These are phyloP conservation scores for Neckera pumila DNA, from an alignment of 225 moss, liverwort and hornwort species.

Conservation along the genomic window DNA sequence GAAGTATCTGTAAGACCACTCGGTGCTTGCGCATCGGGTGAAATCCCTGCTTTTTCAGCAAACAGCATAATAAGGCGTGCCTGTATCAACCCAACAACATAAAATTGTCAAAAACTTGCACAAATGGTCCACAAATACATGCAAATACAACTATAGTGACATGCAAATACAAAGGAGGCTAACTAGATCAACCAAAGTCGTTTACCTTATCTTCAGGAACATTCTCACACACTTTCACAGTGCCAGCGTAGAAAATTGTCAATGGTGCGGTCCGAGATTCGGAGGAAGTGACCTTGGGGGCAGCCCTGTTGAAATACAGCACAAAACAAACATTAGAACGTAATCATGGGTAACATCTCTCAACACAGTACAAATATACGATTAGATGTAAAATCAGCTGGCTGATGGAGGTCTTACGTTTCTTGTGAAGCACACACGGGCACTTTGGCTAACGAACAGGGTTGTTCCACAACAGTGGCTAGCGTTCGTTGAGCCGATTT, in stretches of 20 bases:
- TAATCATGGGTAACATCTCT: background rate
- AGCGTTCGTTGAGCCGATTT: background rate
- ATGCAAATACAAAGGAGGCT: background rate
- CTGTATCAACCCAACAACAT: conserved; percentile 4
- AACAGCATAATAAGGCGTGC: conserved; percentile 42
- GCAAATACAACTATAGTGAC: background rate
- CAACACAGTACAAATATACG: background rate
- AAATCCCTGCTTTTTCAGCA: conserved; percentile 21
- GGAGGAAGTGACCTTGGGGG: background rate
- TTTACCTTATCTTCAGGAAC: conserved; percentile 51
- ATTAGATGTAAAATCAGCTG: background rate
- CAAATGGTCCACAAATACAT: background rate
- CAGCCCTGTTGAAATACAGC: conserved; percentile 6
- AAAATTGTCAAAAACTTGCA: background rate
- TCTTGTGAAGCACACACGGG: background rate
- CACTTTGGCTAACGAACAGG: background rate
- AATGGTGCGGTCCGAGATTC: conserved; percentile 15
- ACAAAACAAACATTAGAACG: background rate
- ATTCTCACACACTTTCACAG: conserved; percentile 34
- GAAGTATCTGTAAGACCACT: background rate
- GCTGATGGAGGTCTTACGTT: background rate
- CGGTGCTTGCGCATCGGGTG: background rate
- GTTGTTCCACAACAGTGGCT: background rate
- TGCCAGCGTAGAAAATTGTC: conserved; percentile 52
- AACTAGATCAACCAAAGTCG: background rate